Evolutionary conservation across 345 rosid species (phyloP).

Genomic region (Barbarea vulgaris): DNA sequence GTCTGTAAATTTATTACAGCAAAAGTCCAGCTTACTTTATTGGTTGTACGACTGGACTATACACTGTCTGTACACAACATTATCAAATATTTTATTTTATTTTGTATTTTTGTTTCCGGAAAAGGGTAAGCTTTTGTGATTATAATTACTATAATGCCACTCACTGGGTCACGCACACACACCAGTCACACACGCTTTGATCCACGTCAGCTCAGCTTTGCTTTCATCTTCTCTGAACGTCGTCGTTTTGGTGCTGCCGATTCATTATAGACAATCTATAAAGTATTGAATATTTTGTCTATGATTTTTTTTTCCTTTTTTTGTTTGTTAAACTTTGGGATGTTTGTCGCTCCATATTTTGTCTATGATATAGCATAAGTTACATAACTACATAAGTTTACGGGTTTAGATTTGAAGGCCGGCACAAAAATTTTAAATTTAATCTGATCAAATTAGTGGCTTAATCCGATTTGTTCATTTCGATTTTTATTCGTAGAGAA

Average conservation of each 20-base stretch:
- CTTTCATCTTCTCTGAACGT: background rate
- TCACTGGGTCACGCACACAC: background rate
- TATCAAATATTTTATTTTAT: background rate
- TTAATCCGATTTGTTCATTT: background rate
- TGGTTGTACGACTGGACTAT: slow-evolving; percentile 15
- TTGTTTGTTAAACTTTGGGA: no score
- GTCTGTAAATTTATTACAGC: slow-evolving; percentile 20
- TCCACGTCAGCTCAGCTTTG: slow-evolving; percentile 29
- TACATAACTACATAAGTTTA: background rate
- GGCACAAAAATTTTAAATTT: slow-evolving; percentile 11
- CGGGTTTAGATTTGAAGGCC: background rate
- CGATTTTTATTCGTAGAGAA: background rate
- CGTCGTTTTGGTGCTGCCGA: background rate
- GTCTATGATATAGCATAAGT: background rate
- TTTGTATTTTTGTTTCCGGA: background rate
- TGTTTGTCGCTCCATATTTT: no score
- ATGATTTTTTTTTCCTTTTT: no score
- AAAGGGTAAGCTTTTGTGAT: background rate
- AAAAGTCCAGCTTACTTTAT: slow-evolving; percentile 29
- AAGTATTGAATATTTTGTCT: background rate
- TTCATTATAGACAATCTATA: background rate
- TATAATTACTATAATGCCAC: background rate
- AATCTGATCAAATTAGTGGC: background rate
- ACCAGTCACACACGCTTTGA: slow-evolving; percentile 10
- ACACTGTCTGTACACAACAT: slow-evolving; percentile 8